These are phyloP conservation scores for Claviceps purpurea DNA, from an alignment of 2,329 filamentous ascomycete species.

Conservation along the genomic window DNA sequence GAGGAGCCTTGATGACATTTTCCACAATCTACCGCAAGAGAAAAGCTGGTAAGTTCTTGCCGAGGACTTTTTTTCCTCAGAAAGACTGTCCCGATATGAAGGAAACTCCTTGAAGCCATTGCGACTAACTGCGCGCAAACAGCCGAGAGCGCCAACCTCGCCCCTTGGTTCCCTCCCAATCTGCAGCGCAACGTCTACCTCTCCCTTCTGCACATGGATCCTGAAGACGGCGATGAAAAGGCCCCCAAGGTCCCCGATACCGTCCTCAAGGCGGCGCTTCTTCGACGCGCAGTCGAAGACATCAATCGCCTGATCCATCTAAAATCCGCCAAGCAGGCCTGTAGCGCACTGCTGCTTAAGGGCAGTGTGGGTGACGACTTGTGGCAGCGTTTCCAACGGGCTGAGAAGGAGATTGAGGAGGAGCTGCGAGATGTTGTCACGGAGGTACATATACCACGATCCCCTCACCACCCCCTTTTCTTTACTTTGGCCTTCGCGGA, in stretches of 20 bases:
- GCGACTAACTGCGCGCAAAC: not conserved
- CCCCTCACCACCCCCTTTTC: not conserved
- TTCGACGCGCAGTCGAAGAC: constrained; percentile 83
- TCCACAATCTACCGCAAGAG: constrained; percentile 86
- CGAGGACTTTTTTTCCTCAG: not conserved
- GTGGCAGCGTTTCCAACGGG: constrained; percentile 81
- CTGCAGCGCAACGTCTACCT: constrained; percentile 90
- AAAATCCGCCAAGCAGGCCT: constrained; percentile 75
- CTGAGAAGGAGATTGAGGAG: constrained; percentile 95
- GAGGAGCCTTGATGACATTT: constrained; percentile 82
- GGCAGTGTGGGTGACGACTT: constrained; percentile 93
- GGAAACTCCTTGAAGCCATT: not conserved
- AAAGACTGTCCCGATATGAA: not conserved
- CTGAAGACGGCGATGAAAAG: constrained; percentile 51
- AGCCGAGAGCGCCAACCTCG: constrained; percentile 73
- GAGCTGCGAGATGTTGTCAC: constrained; percentile 87
- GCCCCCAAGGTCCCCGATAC: constrained; percentile 62
- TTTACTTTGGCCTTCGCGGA: not conserved
- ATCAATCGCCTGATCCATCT: constrained; percentile 85
- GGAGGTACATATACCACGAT: constrained; percentile 48
- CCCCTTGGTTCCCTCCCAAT: constrained; percentile 88
- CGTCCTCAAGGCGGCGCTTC: constrained; percentile 73
- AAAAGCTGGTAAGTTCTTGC: constrained; percentile 54
- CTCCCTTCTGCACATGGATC: constrained; percentile 69
- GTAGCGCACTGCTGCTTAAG: constrained; percentile 69